Conservation (phyloP, 2,329 filamentous ascomycete genomes). For the Phoma herbarum region DNA sequence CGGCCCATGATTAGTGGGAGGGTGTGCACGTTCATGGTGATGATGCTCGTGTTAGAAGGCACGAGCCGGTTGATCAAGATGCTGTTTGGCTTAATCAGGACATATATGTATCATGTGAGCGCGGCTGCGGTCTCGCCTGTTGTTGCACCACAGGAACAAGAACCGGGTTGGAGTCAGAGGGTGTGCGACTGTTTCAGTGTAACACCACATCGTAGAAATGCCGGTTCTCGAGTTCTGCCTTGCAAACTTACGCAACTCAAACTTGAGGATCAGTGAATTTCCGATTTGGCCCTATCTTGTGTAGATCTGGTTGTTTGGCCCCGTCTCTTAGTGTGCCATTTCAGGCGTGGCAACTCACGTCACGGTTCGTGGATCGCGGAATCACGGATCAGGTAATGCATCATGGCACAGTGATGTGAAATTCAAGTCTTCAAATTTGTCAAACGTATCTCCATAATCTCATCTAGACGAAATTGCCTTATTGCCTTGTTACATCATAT, state of each 20-base stretch:
- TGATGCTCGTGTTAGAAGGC: slow-evolving; percentile 4
- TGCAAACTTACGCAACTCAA: not conserved
- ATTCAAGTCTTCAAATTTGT: slow-evolving; percentile 19
- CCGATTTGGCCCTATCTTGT: not conserved
- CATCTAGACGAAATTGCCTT: slow-evolving; percentile 10
- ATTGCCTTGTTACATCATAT: slow-evolving; percentile 20
- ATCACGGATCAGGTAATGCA: slow-evolving; percentile 8
- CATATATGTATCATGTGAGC: not conserved
- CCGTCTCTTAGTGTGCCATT: slow-evolving; percentile 5
- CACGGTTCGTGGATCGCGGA: slow-evolving; percentile 17
- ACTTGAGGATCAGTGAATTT: not conserved
- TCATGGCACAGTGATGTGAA: slow-evolving; percentile 28
- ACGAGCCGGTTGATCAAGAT: slow-evolving; percentile 17
- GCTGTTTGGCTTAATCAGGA: slow-evolving; percentile 2
- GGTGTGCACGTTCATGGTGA: slow-evolving; percentile 3
- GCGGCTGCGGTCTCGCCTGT: slow-evolving; percentile 9
- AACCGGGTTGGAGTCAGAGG: slow-evolving; percentile 19
- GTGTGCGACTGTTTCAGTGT: slow-evolving; percentile 30
- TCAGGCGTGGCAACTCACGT: slow-evolving; percentile 20
- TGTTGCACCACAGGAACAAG: slow-evolving; percentile 21
- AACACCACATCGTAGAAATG: slow-evolving; percentile 13
- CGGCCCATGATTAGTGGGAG: slow-evolving; percentile 7
- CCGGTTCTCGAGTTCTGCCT: slow-evolving; percentile 3
- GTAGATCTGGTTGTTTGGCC: slow-evolving; percentile 4
- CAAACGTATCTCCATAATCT: slow-evolving; percentile 6